Base-by-base conservation (phyloP, 257 asterid species). In the Lantana camara region DNA sequence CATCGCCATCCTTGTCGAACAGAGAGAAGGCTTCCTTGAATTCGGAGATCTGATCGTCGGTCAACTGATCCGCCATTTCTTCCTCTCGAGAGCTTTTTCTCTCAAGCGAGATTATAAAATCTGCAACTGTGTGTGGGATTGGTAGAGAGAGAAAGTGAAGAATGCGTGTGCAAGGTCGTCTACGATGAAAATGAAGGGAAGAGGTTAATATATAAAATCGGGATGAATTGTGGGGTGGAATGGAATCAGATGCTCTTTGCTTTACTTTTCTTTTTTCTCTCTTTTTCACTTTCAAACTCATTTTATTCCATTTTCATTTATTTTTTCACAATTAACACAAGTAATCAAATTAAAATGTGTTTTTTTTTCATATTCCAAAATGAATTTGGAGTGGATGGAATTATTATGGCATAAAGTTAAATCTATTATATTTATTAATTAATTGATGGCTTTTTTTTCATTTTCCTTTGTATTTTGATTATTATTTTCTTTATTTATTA, bases 1-100 rank as follows among this genome's bases (percentile, higher is more conserved):
- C 83, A 56, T 78, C 77, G 51, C 80, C 83, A 58, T 79, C 78
- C 73, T 79, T 79, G 75, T 79, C 84, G 66, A 79, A 79, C 22
- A 79, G 79, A 46, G 81, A 60, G 66, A 79, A 79, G 7, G 84
- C 84, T 60, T 79, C 84, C 79, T 75, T 79, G 72, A 79, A 79
- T 65, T 79, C 79, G 29, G 78, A 75, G 78, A 75, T 68, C 80
- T 79, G 84, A 60, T 72, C 79, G 44, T 72, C 74, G 51, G 81
- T 75, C 30, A 79, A 69, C 79, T 72, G 79, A 72, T 68, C 74
- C 76, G 70, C 81, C 81, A 79, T 79, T 68, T 54, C 55, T 58
- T 55, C 32, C 51, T 48, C 37, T 51, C 29, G 20, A 62, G 34
- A 51, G 73, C 73, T 73, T 70, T 67, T 42, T 55, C 29, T 49